phyloP scores from a whole-genome alignment of 352 stramenopile genomes.

The Globisporangium rhizosaccharum region DNA sequence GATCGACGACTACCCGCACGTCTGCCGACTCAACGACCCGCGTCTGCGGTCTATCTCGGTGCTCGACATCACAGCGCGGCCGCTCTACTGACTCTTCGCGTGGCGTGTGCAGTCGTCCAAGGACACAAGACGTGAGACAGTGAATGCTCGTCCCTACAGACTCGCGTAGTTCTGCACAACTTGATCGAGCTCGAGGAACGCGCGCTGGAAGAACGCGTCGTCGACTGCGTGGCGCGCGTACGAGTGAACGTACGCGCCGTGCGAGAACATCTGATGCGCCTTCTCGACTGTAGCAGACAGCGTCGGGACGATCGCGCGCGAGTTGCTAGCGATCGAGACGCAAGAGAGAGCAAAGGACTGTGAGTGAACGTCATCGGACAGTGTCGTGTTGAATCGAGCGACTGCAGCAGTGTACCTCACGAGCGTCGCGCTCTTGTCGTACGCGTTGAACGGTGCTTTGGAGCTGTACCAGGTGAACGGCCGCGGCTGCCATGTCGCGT shows the following conservation, averaged over 20 bases:
- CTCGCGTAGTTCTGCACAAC: slow-evolving; percentile 59
- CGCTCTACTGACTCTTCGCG: slow-evolving; percentile 6
- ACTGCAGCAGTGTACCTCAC: slow-evolving; percentile 22
- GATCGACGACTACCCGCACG: slow-evolving; percentile 17
- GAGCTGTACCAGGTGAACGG: slow-evolving; percentile 34
- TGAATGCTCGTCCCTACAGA: background rate
- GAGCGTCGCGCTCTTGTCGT: slow-evolving; percentile 65
- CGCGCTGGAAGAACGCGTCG: slow-evolving; percentile 50
- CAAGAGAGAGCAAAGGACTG: background rate
- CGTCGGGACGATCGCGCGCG: slow-evolving; percentile 46
- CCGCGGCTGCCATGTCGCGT: slow-evolving; percentile 28
- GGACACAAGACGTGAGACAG: too few species aligned
- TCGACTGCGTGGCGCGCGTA: slow-evolving; percentile 54
- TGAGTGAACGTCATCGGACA: background rate
- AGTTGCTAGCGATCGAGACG: slow-evolving; percentile 35
- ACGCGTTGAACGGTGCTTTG: slow-evolving; percentile 33
- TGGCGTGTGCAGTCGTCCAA: background rate
- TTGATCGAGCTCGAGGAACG: slow-evolving; percentile 68
- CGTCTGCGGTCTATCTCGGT: slow-evolving; percentile 17
- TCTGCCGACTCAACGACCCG: slow-evolving; percentile 25
- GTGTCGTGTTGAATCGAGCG: too few species aligned
- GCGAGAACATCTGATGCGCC: slow-evolving; percentile 60
- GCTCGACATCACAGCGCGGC: slow-evolving; percentile 14
- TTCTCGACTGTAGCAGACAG: slow-evolving; percentile 49
- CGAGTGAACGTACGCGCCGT: slow-evolving; percentile 60